Conservation (phyloP, 1,284 basidiomycete genomes). For the Clitocybe nebularis region DNA sequence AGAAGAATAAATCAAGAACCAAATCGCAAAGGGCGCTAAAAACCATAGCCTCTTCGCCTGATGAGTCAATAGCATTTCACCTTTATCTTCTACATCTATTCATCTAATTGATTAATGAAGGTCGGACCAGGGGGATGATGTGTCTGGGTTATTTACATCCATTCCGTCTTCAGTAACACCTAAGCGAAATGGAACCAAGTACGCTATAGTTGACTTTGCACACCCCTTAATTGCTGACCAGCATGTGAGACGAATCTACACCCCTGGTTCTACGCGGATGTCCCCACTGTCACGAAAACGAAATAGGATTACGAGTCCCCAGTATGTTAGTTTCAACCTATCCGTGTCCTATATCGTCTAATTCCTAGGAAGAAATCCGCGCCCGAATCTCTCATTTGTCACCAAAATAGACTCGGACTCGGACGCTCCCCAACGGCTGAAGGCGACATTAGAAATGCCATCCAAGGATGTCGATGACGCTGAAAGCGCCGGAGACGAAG, state of each 20-base stretch:
- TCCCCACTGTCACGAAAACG: conserved; percentile 16
- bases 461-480: too few relatives aligned
- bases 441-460: too few relatives aligned
- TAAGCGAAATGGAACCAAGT: conserved; percentile 20
- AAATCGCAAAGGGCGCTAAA: not conserved
- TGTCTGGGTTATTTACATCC: conserved; percentile 16
- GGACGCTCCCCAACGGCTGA: too few relatives aligned
- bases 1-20: not conserved
- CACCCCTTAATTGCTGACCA: not conserved
- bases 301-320: conserved; percentile 12
- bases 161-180: conserved; percentile 12
- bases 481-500: too few relatives aligned
- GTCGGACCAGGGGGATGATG: conserved; percentile 31
- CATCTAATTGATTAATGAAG: conserved; percentile 24
- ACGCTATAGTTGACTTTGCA: not conserved
- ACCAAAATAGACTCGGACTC: too few relatives aligned
- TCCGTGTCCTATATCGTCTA: not conserved
- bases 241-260: conserved; percentile 11
- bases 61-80: conserved; percentile 1
- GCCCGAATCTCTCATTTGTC: not conserved
- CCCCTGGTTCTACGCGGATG: conserved; percentile 12
- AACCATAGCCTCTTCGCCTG: not conserved
- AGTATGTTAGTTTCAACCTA: conserved; percentile 7
- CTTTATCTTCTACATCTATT: conserved; percentile 13
- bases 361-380: not conserved